Conservation (phyloP, 176 grass and related monocot genomes). For the Phyllostachys edulis region DNA sequence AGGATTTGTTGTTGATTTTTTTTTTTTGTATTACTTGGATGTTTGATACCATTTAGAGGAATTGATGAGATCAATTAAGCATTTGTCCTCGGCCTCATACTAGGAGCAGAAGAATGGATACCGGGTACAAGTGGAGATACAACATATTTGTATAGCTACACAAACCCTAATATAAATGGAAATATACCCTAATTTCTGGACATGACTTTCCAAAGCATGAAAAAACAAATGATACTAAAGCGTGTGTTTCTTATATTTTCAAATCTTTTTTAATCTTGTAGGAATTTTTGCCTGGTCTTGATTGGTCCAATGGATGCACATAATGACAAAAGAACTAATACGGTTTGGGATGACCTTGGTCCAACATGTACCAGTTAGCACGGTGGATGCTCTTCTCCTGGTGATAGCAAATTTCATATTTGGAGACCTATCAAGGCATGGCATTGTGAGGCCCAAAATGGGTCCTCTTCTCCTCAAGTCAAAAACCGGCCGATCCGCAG, state of each 20-base stretch:
- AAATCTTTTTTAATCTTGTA: too few species aligned
- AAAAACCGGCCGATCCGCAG: slow-evolving; percentile 2
- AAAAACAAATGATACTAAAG: background rate
- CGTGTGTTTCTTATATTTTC: background rate
- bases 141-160: too few species aligned
- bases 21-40: too few species aligned
- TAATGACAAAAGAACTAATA: slow-evolving; percentile 49
- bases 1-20: too few species aligned
- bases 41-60: too few species aligned
- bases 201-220: too few species aligned
- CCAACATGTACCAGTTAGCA: background rate
- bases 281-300: background rate
- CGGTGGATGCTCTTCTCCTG: slow-evolving; percentile 27
- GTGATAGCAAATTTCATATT: slow-evolving; percentile 20
- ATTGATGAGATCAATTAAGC: too few species aligned
- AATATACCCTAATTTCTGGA: background rate
- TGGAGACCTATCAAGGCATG: slow-evolving; percentile 47
- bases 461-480: slow-evolving; percentile 39
- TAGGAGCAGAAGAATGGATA: too few species aligned
- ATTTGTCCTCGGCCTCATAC: too few species aligned
- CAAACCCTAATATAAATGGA: background rate
- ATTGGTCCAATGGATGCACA: background rate
- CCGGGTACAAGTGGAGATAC: too few species aligned
- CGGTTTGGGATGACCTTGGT: slow-evolving; percentile 42
- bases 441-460: slow-evolving; percentile 39